Base-by-base conservation (phyloP, 306 rosid species). In the Ziziphus jujuba region DNA sequence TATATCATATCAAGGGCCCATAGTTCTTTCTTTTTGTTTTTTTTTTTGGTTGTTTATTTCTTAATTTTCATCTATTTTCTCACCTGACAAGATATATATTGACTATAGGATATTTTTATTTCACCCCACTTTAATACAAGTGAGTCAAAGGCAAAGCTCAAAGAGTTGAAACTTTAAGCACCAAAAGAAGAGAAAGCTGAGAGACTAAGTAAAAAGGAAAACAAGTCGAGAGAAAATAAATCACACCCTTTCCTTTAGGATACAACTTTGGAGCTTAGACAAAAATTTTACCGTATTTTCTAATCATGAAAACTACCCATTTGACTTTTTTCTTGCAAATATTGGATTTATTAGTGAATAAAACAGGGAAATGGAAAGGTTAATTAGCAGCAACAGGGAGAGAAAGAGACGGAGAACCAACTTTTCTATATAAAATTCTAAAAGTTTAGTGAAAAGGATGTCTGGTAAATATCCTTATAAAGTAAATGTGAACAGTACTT, bases 361-460 rank as follows among this genome's bases (percentile, higher is more conserved):
- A 14, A 17, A 62, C 22, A 72, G 17, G 4, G 3, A 17, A 43
- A n/a, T 53, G 9, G 13, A 64, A 64, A 72, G 7, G 59, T 6
- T 6, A 38, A 10, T 58, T 22, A 19, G n/a, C 33, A 19, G n/a
- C 33, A 44, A 54, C 55, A 56, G 19, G 8, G 17, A 48, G 13
- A 31, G 33, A 28, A 4, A 28, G 33, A 20, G n/a, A 6, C 23
- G 15, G 4, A 8, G 17, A 72, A 58, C 13, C 19, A 22, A 15
- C 47, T 40, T 51, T 66, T 6, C 7, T 17, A 31, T 20, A 61
- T 24, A 61, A n/a, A 55, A 48, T 24, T 56, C 61, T 62, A 38
- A 63, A 63, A 56, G 75, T 50, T 21, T 35, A 9, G 54, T 20
- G 61, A 20, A 63, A 76, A 70, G 66, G 47, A 35, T 70, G 61